Evolutionary conservation across 2,329 filamentous ascomycete genomes (phyloP), one percentile per base, ranked within the genome.

Genomic region (Fusarium albidum): DNA sequence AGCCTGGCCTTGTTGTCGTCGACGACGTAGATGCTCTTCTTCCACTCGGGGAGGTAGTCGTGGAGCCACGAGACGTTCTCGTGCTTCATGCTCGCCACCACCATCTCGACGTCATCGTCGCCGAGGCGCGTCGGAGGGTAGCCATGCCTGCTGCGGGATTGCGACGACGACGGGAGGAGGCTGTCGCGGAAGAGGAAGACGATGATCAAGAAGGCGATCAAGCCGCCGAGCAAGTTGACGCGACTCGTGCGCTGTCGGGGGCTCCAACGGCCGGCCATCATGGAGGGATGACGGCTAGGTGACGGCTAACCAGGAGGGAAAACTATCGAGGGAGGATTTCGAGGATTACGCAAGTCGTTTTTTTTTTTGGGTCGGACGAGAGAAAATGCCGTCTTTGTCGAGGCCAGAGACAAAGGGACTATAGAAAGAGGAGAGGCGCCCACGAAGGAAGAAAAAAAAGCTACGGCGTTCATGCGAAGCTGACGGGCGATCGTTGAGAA

Each of bases 21-120:
- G 44, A 81, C 80, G 21, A 83, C 75, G 65, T 85, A 85, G 52
- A 84, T 75, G 52, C 75, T 82, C 66, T 79, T 78, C 52, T 77
- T 73, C 81, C 81, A 83, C 39, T 73, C 70, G 15, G 71, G 70
- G 3, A 80, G 68, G 57, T 75, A 71, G 34, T 71, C 64, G 44
- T 73, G 57, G 9, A 80, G 66, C 79, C 79, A 81, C 13, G 73
- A 70, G 28, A 66, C 52, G 43, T 71, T 61, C 52, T 72, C 70
- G 48, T 65, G 62, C 54, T 67, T 69, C 65, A 69, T 71, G 52
- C 67, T 67, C 3, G 70, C 70, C 14, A 72, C 64, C 33, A 72
- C 69, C 64, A 72, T 62, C 58, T 72, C 70, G 39, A 71, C 64
- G 28, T 69, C 67, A 14, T 68, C 52, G 14, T 69, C 68, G 38